Evolutionary conservation across 1,284 basidiomycete genomes (phyloP), one percentile per base, ranked within the genome.

Genomic region (Porodaedalea pini): DNA sequence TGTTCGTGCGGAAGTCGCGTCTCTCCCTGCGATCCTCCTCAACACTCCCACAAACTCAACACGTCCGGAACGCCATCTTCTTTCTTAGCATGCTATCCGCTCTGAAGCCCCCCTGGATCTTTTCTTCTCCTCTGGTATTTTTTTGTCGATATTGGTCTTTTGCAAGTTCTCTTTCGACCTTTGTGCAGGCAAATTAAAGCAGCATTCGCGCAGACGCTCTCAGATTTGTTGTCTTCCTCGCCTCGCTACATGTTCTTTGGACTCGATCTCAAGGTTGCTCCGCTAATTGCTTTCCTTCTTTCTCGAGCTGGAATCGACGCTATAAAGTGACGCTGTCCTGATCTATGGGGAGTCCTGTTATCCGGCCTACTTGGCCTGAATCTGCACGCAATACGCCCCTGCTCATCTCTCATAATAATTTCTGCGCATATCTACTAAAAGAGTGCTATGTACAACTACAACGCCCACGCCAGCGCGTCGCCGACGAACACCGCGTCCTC

Each of bases 401-500:
- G 15, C 40, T 15, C 44, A 45, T n/a, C 44, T 45, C 25, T 4
- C 10, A 45, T 11, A 5, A 11, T 25, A 17, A 29, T 13, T 45
- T 4, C 15, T 45, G n/a, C 44, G 10, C 44, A 23, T 8, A 45
- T 10, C 21, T 45, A 5, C 2, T 21, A 7, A 25, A 4, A 45
- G 27, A 45, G 21, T 27, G 25, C 5, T 29, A 54, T 54, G 39
- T 44, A 47, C 48, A 49, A 34, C 34, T 47, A 45, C 31, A 15
- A 17, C 54, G 19, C 44, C 25, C 4, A 32, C 37, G 8, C 25
- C 8, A 11, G 19, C 4, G n/a, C 36, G n/a, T 55, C 51, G n/a
- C 54, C 54, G n/a, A 55, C 54, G 34, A 39, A 48, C 32, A 43
- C 51, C 21, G 51, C 41, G 11, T 54, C 51, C 27, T 54, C 51